Conservation (phyloP, 345 rosid genomes). For the Eucalyptus curtisii region DNA sequence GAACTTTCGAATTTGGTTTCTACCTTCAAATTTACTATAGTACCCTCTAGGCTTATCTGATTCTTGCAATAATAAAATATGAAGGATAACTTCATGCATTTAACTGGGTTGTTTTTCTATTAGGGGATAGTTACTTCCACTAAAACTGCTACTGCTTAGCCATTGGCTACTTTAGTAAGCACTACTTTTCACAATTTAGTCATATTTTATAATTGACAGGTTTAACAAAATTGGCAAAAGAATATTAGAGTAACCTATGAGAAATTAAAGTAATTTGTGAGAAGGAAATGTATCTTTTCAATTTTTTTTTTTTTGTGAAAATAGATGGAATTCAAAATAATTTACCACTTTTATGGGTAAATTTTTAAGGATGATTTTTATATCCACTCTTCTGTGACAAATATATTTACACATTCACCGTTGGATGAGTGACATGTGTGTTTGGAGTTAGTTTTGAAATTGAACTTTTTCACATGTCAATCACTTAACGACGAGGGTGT, state of each 20-base stretch:
- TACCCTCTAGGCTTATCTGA: neutral
- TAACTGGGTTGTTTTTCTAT: neutral
- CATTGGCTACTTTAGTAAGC: neutral
- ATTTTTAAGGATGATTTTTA: neutral
- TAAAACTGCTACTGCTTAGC: neutral
- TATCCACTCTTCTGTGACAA: fast-evolving
- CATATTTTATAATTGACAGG: neutral
- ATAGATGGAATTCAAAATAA: neutral
- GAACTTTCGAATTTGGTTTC: neutral
- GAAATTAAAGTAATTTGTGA: neutral
- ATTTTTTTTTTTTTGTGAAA: neutral
- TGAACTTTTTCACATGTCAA: neutral
- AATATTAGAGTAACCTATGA: neutral
- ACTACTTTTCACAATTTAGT: neutral
- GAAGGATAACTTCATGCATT: neutral
- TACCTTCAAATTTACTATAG: neutral
- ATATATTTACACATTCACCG: neutral
- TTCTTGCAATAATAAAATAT: neutral
- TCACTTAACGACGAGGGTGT: fast-evolving
- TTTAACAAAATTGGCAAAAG: neutral
- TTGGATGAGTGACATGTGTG: neutral
- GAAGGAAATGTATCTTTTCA: neutral
- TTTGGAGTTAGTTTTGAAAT: neutral
- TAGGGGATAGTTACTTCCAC: neutral
- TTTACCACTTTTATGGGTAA: neutral